Evolutionary conservation across 768 basidiomycete genomes (phyloP).

Genomic region (Auricularia sp.): DNA sequence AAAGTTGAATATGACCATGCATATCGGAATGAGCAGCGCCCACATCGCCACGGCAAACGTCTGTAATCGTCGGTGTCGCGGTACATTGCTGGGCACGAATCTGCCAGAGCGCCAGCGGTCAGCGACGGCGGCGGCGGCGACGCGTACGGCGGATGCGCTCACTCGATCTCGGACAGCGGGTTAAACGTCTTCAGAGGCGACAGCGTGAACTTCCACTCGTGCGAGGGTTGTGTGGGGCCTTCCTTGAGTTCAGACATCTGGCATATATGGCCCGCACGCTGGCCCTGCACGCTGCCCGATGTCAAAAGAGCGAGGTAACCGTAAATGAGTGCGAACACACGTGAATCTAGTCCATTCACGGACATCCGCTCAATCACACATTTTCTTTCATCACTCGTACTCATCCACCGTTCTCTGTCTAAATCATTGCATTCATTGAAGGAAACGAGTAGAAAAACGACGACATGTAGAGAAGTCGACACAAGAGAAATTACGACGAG

Average conservation of each 20-base stretch:
- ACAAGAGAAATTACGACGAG: not conserved
- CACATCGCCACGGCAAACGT: slow-evolving; percentile 81
- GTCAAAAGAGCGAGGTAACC: not conserved
- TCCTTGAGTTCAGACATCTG: not conserved
- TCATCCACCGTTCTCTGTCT: not conserved
- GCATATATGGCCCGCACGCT: not conserved
- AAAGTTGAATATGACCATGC: slow-evolving; percentile 58
- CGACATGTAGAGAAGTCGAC: not conserved
- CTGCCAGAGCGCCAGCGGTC: slow-evolving; percentile 9
- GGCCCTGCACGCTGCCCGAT: not conserved
- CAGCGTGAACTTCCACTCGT: not conserved
- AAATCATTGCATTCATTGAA: not conserved
- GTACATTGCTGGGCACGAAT: slow-evolving; percentile 81
- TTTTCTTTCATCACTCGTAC: not conserved
- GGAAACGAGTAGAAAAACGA: not conserved
- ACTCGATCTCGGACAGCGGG: slow-evolving; percentile 6
- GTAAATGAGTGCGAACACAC: not conserved
- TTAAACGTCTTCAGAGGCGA: not conserved
- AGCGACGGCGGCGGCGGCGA: too few relatives aligned
- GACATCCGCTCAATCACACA: not conserved
- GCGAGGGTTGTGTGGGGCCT: not conserved
- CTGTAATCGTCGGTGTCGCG: slow-evolving; percentile 76
- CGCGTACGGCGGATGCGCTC: not conserved
- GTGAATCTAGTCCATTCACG: not conserved
- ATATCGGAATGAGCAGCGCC: slow-evolving; percentile 71